phyloP scores from a whole-genome alignment of 805 yeast species.

The Saccharomycopsis fodiens region DNA sequence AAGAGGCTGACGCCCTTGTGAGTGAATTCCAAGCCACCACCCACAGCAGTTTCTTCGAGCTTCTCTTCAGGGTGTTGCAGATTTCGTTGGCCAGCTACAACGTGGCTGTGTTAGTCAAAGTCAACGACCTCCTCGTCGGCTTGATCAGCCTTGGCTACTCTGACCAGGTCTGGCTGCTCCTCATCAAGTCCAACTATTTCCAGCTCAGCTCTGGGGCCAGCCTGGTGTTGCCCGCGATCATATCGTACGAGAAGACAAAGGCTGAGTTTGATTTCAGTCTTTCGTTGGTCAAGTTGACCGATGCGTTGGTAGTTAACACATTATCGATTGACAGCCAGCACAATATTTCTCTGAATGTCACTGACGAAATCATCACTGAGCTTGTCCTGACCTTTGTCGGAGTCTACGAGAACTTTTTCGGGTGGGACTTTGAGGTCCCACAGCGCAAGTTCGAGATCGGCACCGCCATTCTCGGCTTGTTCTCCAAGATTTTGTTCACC shows the following conservation, averaged over 20 bases:
- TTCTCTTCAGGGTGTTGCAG: constrained; percentile 13
- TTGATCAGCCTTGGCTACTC: constrained; percentile 48
- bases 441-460: constrained; percentile 60
- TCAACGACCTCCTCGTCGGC: constrained; percentile 11
- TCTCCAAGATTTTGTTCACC: constrained; percentile 44
- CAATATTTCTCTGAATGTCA: constrained; percentile 33
- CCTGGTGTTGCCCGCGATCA: constrained; percentile 49
- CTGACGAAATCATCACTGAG: constrained; percentile 47
- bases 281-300: constrained; percentile 47
- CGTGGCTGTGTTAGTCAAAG: constrained; percentile 1
- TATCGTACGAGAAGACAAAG: constrained; percentile 62
- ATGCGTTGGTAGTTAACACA: constrained; percentile 41
- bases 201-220: constrained; percentile 28
- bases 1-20: constrained; percentile 7
- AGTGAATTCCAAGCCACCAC: constrained; percentile 8
- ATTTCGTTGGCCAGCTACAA: constrained; percentile 6
- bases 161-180: constrained; percentile 70
- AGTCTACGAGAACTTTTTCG: constrained; percentile 64
- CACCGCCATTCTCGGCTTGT: constrained; percentile 42
- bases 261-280: constrained; percentile 63
- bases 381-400: constrained; percentile 51
- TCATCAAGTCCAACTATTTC: constrained; percentile 59
- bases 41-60: constrained; percentile 22
- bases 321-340: constrained; percentile 26
- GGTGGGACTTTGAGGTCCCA: constrained; percentile 56